phyloP scores from a whole-genome alignment of 208 protist species.

The Leishmania amazonensis region DNA sequence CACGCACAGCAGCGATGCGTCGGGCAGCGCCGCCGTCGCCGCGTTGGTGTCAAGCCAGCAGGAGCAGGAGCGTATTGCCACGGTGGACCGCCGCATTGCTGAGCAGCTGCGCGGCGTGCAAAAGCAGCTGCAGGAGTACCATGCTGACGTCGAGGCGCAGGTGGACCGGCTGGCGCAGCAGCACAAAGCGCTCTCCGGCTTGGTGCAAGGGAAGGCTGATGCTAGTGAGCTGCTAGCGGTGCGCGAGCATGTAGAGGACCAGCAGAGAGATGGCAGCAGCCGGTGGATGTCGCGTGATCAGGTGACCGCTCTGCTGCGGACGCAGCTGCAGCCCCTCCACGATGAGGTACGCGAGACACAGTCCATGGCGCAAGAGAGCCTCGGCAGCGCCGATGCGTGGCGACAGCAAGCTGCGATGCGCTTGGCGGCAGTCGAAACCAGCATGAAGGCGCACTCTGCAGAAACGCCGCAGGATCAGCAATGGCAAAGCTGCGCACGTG shows the following conservation, averaged over 20 bases:
- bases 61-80: slow-evolving; percentile 12
- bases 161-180: slow-evolving; percentile 32
- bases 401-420: slow-evolving; percentile 21
- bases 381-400: slow-evolving; percentile 21
- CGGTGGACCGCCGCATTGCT: slow-evolving; percentile 15
- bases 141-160: slow-evolving; percentile 11
- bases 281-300: slow-evolving; percentile 15
- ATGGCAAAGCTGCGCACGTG: slow-evolving; percentile 10
- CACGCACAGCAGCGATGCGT: slow-evolving; percentile 19
- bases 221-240: slow-evolving; percentile 19
- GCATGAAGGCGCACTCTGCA: slow-evolving; percentile 9
- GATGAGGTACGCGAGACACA: slow-evolving; percentile 27
- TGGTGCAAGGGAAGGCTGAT: slow-evolving; percentile 27
- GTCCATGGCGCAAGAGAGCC: slow-evolving; percentile 18
- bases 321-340: slow-evolving; percentile 24
- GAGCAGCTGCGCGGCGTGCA: slow-evolving; percentile 19
- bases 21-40: not conserved
- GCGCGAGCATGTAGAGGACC: slow-evolving; percentile 22
- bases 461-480: slow-evolving; percentile 18
- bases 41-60: not conserved
- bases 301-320: slow-evolving; percentile 8
- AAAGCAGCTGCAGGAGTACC: slow-evolving; percentile 20
- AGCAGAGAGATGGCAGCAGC: slow-evolving; percentile 12
- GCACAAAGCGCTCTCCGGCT: slow-evolving; percentile 15
- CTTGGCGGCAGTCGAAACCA: slow-evolving; percentile 26